Evolutionary conservation across 441 rosid genomes (phyloP).

Genomic region (Biscutella auriculata): DNA sequence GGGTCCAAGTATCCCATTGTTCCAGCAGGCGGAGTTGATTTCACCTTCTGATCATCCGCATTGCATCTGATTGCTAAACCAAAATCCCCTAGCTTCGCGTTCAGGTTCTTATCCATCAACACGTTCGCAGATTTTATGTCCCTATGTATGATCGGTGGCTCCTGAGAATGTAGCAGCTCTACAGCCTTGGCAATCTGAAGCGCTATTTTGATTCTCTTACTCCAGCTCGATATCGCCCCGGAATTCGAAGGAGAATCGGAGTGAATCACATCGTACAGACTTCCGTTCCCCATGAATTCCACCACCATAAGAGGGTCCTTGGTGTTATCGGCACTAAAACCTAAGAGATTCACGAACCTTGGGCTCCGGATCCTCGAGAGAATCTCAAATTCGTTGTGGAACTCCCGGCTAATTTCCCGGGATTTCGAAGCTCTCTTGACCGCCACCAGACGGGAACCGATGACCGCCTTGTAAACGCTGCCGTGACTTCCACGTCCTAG

Average conservation of each 20-base stretch:
- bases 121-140: constrained; percentile 95
- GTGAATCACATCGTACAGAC: constrained; percentile 81
- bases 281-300: constrained; percentile 88
- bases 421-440: constrained; percentile 69
- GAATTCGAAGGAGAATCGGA: constrained; percentile 23
- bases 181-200: constrained; percentile 79
- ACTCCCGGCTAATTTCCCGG: constrained; percentile 50
- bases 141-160: constrained; percentile 81
- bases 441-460: constrained; percentile 74
- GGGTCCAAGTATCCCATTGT: constrained; percentile 96
- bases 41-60: constrained; percentile 56
- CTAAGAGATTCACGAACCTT: constrained; percentile 76
- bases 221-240: constrained; percentile 48
- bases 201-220: constrained; percentile 64
- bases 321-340: constrained; percentile 51
- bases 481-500: constrained; percentile 97
- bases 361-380: constrained; percentile 82
- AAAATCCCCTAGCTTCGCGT: constrained; percentile 91
- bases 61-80: constrained; percentile 86
- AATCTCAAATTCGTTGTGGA: constrained; percentile 88
- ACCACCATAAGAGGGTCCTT: constrained; percentile 73
- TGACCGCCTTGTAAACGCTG: constrained; percentile 74
- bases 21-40: constrained; percentile 95
- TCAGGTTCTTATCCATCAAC: constrained; percentile 69
- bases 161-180: constrained; percentile 57